Evolutionary conservation across 148 eudicot genomes (phyloP), one percentile per base, ranked within the genome.

Genomic region (Heliosperma pusillum): DNA sequence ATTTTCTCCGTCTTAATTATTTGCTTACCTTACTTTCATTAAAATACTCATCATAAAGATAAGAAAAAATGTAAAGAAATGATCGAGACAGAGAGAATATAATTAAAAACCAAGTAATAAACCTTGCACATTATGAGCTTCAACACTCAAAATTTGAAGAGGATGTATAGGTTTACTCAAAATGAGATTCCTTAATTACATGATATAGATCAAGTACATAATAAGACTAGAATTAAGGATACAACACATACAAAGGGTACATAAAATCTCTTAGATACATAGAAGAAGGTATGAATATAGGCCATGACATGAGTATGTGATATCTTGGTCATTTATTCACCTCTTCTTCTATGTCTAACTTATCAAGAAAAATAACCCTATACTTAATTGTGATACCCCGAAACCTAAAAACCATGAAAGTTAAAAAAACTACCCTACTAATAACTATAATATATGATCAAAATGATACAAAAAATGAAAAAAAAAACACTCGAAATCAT

Each of bases 201-300:
- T 12, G 12, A 76, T 33, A 33, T 70, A 61, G 40, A 63, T 52
- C 56, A 71, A 77, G 24, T 57, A 77, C 69, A 68, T 66, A 17
- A 68, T 66, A 17, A 76, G 61, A 8, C 24, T 30, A 26, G 44
- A 66, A 36, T 36, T 7, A 36, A 77, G 7, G 66, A 77, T 69
- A 69, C 50, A 66, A 42, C 10, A 62, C 2, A 68, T 68, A 76
- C 2, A 68, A 76, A 76, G 56, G 66, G 15, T 68, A 64, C 0
- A 56, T 26, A 69, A 53, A 70, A 71, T 50, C 52, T 66, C 57
- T 58, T 16, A 72, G 77, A 76, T 62, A 62, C 66, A 67, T 69
- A 77, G 84, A 81, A 81, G 84, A 81, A 81, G 81, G 67, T 77
- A 81, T 81, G 84, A 81, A 81, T 81, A 81, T 77, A 70, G 72